A percentile compares a stretch with the other conserved stretches of the same genome.
phyloP scores from a whole-genome alignment of 2,329 filamentous ascomycete species.

The Colletotrichum sp. region DNA sequence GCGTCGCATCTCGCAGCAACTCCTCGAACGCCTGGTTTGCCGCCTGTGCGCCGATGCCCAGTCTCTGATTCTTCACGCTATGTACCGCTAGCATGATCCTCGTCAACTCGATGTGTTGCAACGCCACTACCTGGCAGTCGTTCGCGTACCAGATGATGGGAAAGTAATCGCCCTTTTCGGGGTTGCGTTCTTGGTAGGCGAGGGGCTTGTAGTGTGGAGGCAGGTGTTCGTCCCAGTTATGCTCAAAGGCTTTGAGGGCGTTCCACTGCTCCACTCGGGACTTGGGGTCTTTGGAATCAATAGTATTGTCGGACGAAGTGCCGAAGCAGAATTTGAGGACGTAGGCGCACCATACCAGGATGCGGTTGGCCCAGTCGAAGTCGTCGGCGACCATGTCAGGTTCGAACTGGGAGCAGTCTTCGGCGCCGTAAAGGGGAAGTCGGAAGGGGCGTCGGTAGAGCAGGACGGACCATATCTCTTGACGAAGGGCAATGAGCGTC shows the following conservation, averaged over 20 bases:
- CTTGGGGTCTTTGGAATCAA: slow-evolving; percentile 28
- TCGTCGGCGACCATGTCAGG: slow-evolving; percentile 41
- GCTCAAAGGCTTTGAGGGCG: slow-evolving; percentile 47
- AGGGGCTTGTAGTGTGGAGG: slow-evolving; percentile 60
- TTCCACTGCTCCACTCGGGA: slow-evolving; percentile 39
- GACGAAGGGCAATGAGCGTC: background rate
- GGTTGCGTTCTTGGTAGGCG: slow-evolving; percentile 42
- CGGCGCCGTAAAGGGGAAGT: background rate
- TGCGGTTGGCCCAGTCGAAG: slow-evolving; percentile 63
- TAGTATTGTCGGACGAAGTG: background rate
- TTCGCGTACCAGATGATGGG: slow-evolving; percentile 46
- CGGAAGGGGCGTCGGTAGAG: slow-evolving; percentile 1
- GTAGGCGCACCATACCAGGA: slow-evolving; percentile 66
- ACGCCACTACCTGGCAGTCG: background rate
- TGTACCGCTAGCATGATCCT: slow-evolving; percentile 63
- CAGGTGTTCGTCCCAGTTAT: slow-evolving; percentile 49
- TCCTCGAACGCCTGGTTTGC: slow-evolving; percentile 35
- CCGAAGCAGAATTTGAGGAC: slow-evolving; percentile 67
- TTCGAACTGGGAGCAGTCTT: background rate
- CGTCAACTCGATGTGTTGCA: background rate
- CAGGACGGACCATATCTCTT: slow-evolving; percentile 7
- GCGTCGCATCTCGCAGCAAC: slow-evolving; percentile 49
- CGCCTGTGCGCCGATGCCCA: slow-evolving; percentile 42
- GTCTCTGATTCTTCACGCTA: slow-evolving; percentile 42
- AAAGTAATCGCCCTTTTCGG: slow-evolving; percentile 46